phyloP scores from a whole-genome alignment of 164 flowering plant species.

The Nymphaea colorata region DNA sequence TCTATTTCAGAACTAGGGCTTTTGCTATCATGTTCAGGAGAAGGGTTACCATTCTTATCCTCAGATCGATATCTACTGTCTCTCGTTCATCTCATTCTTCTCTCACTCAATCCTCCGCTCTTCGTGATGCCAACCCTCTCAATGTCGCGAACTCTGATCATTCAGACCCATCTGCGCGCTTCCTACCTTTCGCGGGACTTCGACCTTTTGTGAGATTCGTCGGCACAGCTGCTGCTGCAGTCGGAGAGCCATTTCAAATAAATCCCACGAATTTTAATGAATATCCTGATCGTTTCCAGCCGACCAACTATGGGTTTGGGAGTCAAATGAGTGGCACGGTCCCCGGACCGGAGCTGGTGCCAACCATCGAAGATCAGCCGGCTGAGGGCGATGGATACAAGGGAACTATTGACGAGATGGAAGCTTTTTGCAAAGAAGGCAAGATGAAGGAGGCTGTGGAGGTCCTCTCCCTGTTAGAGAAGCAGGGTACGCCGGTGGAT shows the following conservation, averaged over 20 bases:
- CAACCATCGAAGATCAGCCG: not conserved
- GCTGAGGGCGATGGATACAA: constrained; percentile 12
- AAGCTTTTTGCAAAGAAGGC: constrained; percentile 37
- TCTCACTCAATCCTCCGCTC: not conserved
- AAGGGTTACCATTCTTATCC: not conserved
- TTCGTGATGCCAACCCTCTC: not conserved
- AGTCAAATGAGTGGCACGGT: not conserved
- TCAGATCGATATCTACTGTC: not conserved
- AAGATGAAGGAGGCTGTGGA: constrained; percentile 57
- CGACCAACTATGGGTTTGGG: not conserved
- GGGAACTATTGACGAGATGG: constrained; percentile 48
- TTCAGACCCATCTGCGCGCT: not conserved
- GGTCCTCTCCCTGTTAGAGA: constrained; percentile 31
- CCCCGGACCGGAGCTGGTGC: not conserved
- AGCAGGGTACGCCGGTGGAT: constrained; percentile 29
- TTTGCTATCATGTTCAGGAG: not conserved
- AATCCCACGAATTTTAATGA: not conserved
- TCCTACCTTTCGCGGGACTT: not conserved
- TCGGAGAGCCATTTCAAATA: not conserved
- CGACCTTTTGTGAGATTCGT: not conserved
- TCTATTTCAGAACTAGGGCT: not conserved
- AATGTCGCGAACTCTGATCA: not conserved
- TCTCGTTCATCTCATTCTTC: not conserved
- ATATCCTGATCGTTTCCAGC: not conserved
- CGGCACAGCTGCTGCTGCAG: not conserved